Conservation (phyloP, 2,329 filamentous ascomycete genomes). For the Paracorniculantispora psalliotae region DNA sequence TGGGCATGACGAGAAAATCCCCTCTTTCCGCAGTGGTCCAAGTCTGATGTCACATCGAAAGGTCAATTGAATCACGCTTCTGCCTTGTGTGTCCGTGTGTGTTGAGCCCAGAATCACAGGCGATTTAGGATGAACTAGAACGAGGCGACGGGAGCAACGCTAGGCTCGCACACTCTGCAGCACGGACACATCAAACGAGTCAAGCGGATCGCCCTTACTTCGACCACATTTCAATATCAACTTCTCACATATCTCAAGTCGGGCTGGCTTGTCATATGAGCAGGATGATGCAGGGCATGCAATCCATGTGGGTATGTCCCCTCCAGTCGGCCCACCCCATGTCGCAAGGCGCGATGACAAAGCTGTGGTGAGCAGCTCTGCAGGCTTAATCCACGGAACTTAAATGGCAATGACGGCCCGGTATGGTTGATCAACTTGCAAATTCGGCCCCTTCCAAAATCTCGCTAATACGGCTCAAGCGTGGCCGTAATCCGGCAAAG, state of each 20-base stretch:
- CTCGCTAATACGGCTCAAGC: background rate
- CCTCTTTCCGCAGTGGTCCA: too few relatives aligned
- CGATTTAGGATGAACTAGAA: too few relatives aligned
- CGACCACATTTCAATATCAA: background rate
- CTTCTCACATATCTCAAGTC: background rate
- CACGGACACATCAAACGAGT: background rate
- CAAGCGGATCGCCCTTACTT: too few relatives aligned
- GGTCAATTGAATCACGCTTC: too few relatives aligned
- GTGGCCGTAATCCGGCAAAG: background rate
- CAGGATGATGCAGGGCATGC: slow-evolving; percentile 3
- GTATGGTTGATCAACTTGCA: background rate
- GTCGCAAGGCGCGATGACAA: background rate
- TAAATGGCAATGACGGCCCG: background rate
- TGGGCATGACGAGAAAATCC: too few relatives aligned
- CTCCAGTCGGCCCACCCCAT: slow-evolving; percentile 2
- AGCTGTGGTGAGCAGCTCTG: background rate
- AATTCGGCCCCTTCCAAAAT: background rate
- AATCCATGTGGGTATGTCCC: background rate
- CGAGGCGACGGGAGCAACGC: too few relatives aligned
- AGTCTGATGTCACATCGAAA: too few relatives aligned
- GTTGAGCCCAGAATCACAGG: too few relatives aligned
- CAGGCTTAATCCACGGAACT: background rate
- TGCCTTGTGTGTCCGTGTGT: too few relatives aligned
- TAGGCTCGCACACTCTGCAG: too few relatives aligned
- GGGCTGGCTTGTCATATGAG: background rate